Percentiles rank a stretch among this genome's conserved stretches.
These are phyloP conservation scores for Cystobasidium sp. DNA, from an alignment of 1,284 basidiomycete genomes.

Conservation along the genomic window DNA sequence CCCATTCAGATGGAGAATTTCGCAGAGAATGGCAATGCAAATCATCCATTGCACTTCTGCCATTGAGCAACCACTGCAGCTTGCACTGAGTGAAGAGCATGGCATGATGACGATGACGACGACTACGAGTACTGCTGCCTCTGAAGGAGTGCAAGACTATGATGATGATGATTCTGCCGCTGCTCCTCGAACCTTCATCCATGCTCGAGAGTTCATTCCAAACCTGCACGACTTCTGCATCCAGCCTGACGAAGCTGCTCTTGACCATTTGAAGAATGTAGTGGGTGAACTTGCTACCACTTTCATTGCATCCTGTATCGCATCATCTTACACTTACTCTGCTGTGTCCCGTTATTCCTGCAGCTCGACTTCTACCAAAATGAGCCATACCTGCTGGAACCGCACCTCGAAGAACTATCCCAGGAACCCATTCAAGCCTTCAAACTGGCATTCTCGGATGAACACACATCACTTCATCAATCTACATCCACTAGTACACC, in stretches of 20 bases:
- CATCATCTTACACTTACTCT: too few species aligned
- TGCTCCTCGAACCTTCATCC: conserved; percentile 12
- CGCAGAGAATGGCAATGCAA: background rate
- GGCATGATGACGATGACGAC: background rate
- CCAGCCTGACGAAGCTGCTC: background rate
- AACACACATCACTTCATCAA: conserved; percentile 47
- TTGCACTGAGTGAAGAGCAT: background rate
- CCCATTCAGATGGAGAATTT: too few species aligned
- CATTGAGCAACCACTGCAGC: too few species aligned
- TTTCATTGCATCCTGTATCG: too few species aligned
- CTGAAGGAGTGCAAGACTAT: background rate
- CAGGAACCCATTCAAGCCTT: conserved; percentile 79
- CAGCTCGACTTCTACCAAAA: conserved; percentile 92
- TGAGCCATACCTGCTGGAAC: conserved; percentile 91
- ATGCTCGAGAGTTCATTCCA: conserved; percentile 25
- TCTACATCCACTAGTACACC: conserved; percentile 52
- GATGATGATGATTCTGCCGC: background rate
- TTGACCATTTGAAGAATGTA: background rate
- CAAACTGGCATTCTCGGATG: conserved; percentile 66
- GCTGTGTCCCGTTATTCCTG: background rate
- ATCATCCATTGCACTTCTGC: too few species aligned
- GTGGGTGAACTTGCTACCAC: background rate
- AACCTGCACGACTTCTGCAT: conserved; percentile 18
- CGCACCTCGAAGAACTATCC: conserved; percentile 64
- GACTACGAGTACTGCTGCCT: background rate